A percentile compares a stretch with the other conserved stretches of the same genome.
phyloP scores from a whole-genome alignment of 495 filamentous ascomycete genomes.

The Aspergillus kassunensis region DNA sequence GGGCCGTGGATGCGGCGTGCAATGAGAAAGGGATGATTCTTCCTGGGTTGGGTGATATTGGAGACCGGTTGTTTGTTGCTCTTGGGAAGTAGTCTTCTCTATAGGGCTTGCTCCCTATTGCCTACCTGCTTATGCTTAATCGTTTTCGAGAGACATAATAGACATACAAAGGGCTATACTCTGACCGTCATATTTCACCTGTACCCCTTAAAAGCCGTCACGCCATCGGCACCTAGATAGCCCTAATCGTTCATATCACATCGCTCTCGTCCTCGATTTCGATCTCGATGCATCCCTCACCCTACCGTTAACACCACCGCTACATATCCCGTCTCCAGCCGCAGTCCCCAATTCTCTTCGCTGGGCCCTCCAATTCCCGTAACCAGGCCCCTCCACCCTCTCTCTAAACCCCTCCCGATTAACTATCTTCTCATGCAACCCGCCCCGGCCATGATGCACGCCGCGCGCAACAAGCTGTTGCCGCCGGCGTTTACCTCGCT shows the following conservation, averaged over 20 bases:
- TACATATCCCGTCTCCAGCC: too few relatives aligned
- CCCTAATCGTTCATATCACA: neutral
- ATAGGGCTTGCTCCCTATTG: neutral
- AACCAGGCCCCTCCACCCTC: constrained; percentile 21
- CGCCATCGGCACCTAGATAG: too few relatives aligned
- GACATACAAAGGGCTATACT: neutral
- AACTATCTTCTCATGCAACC: constrained; percentile 26
- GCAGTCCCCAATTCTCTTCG: neutral
- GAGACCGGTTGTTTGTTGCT: constrained; percentile 88
- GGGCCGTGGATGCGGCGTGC: constrained; percentile 68
- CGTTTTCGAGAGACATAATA: neutral
- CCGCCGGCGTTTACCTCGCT: constrained; percentile 10
- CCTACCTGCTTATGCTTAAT: neutral
- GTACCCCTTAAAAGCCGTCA: too few relatives aligned
- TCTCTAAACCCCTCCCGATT: constrained; percentile 14
- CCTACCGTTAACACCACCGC: neutral
- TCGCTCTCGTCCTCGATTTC: neutral
- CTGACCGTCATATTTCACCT: neutral
- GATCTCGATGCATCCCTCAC: constrained; percentile 4
- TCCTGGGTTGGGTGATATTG: constrained; percentile 87
- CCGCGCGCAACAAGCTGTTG: constrained; percentile 15
- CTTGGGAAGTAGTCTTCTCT: constrained; percentile 86
- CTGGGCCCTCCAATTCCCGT: too few relatives aligned
- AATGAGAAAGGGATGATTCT: constrained; percentile 83
- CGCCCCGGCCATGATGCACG: constrained; percentile 9